Evolutionary conservation across 192 early-diverging fungal genomes (phyloP).

Genomic region (Backusella westeae): DNA sequence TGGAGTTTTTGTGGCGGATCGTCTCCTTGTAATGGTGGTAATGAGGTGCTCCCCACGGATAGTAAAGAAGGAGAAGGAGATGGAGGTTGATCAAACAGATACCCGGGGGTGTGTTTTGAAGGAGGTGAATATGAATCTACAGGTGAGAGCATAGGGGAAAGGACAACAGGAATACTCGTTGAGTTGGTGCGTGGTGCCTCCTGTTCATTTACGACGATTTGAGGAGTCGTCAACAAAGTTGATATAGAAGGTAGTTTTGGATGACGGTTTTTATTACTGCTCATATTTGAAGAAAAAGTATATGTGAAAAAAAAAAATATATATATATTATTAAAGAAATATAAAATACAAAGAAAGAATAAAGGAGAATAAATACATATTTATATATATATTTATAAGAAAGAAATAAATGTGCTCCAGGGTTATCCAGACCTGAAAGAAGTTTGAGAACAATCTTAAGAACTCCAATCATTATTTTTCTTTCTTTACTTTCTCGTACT

Average conservation of each 20-base stretch:
- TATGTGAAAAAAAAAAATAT: background rate
- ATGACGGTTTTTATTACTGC: background rate
- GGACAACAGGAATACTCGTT: background rate
- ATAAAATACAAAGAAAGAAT: slow-evolving; percentile 7
- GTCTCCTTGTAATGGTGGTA: slow-evolving; percentile 28
- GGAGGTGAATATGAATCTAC: slow-evolving; percentile 4
- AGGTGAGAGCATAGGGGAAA: slow-evolving; percentile 19
- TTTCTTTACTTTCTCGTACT: slow-evolving; percentile 7
- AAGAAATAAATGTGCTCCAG: background rate
- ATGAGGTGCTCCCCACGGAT: background rate
- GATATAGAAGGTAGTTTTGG: slow-evolving; percentile 12
- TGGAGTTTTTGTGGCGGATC: slow-evolving; percentile 25
- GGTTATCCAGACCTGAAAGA: slow-evolving; percentile 13
- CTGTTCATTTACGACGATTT: background rate
- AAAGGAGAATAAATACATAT: background rate
- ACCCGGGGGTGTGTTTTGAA: background rate
- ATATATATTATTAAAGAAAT: background rate
- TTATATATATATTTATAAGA: background rate
- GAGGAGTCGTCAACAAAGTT: slow-evolving; percentile 6
- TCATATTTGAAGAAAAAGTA: slow-evolving; percentile 10
- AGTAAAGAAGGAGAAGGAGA: background rate
- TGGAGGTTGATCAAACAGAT: background rate
- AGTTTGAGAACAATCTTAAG: slow-evolving; percentile 12
- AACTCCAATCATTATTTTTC: slow-evolving; percentile 6
- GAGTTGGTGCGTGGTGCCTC: background rate